Evolutionary conservation across 2,329 filamentous ascomycete species (phyloP).

Genomic region (Scedosporium apiospermum): DNA sequence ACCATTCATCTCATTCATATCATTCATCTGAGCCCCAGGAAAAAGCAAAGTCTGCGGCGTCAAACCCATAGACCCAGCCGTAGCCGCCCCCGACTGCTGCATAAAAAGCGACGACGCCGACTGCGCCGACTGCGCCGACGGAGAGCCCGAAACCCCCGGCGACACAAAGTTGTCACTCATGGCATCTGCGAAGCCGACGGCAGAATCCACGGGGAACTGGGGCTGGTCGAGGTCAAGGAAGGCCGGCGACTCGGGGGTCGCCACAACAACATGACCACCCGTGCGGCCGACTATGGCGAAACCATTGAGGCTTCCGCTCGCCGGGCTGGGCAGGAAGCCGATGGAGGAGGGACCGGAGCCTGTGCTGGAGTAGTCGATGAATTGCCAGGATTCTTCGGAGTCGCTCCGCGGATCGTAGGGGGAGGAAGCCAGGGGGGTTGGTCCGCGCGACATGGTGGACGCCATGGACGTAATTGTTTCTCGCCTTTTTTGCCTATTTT

Average conservation of each 20-base stretch:
- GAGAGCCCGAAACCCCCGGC: background rate
- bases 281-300: constrained; percentile 36
- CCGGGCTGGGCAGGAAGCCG: constrained; percentile 39
- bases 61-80: constrained; percentile 11
- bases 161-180: background rate
- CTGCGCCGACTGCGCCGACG: background rate
- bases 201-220: constrained; percentile 17
- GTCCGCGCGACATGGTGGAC: constrained; percentile 5
- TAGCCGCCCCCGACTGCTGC: background rate
- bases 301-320: constrained; percentile 39
- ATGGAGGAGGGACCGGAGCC: constrained; percentile 27
- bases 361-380: constrained; percentile 24
- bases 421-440: constrained; percentile 29
- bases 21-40: constrained; percentile 21
- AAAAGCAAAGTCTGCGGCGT: constrained; percentile 30
- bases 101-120: background rate
- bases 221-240: constrained; percentile 32
- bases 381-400: constrained; percentile 35
- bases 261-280: constrained; percentile 8
- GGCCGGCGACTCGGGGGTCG: constrained; percentile 23
- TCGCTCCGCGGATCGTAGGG: constrained; percentile 29
- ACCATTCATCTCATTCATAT: constrained; percentile 14
- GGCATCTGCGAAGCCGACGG: constrained; percentile 22
- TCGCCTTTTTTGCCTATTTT: background rate
- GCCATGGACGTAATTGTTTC: background rate